These are phyloP conservation scores for Ophiostoma sp. DNA, from an alignment of 2,329 filamentous ascomycete genomes.

Conservation along the genomic window DNA sequence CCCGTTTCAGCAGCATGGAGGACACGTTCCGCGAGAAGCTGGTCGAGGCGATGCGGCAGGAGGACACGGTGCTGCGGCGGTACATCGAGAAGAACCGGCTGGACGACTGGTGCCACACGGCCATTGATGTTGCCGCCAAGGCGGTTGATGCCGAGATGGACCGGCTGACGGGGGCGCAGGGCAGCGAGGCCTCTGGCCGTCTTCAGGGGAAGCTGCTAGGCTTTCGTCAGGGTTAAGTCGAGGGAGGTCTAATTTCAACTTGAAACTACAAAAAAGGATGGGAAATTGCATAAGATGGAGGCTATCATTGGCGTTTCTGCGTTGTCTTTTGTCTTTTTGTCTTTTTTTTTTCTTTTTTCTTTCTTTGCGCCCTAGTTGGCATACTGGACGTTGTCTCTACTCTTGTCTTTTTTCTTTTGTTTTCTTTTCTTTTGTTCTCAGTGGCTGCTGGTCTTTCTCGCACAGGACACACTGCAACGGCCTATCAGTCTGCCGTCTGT, in stretches of 20 bases:
- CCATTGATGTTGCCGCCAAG: slow-evolving; percentile 31
- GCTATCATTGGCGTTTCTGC: not conserved
- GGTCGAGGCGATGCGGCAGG: slow-evolving; percentile 63
- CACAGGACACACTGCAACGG: not conserved
- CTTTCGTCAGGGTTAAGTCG: slow-evolving; percentile 3
- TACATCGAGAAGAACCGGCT: slow-evolving; percentile 65
- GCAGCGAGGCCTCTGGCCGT: slow-evolving; percentile 1
- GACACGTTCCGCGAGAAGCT: slow-evolving; percentile 62
- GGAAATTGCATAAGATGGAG: not conserved
- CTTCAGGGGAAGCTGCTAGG: slow-evolving; percentile 23
- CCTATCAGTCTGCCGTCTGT: not conserved
- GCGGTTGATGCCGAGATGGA: slow-evolving; percentile 30
- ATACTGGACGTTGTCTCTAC: slow-evolving; percentile 1
- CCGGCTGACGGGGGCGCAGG: slow-evolving; percentile 25
- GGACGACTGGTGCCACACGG: slow-evolving; percentile 54
- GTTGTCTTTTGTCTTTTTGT: slow-evolving; percentile 11
- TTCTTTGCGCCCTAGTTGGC: not conserved
- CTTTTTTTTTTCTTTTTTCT: slow-evolving; percentile 8
- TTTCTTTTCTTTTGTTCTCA: not conserved
- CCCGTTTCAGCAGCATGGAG: slow-evolving; percentile 53
- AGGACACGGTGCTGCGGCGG: slow-evolving; percentile 61
- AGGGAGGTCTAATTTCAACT: not conserved
- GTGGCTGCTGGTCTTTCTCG: no score
- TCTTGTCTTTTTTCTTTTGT: not conserved
- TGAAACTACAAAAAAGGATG: not conserved